These are phyloP conservation scores for Beta lomatogona DNA, from an alignment of 179 eudicot genomes.

Conservation along the genomic window DNA sequence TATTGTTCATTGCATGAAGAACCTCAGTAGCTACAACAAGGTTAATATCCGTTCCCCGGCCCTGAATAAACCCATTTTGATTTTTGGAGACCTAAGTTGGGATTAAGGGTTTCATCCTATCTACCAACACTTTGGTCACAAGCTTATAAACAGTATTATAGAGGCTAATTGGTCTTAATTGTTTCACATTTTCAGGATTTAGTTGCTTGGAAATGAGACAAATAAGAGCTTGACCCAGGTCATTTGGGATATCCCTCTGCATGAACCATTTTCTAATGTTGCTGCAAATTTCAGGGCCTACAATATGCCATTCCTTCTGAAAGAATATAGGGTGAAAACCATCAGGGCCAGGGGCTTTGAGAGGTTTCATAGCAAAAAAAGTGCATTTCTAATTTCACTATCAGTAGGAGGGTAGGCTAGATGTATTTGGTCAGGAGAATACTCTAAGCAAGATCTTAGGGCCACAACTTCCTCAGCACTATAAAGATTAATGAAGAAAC, in stretches of 20 bases:
- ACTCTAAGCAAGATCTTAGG: too few species aligned
- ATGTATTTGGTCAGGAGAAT: too few species aligned
- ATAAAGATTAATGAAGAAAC: too few species aligned
- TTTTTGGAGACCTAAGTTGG: not conserved
- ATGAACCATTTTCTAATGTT: not conserved
- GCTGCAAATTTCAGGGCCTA: not conserved
- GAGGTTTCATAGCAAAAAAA: too few species aligned
- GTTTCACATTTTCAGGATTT: not conserved
- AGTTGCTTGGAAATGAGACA: not conserved
- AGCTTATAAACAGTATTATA: not conserved
- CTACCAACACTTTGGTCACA: not conserved
- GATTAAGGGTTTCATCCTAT: not conserved
- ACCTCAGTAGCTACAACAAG: not conserved
- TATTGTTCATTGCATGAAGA: not conserved
- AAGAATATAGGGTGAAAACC: too few species aligned
- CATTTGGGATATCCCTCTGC: too few species aligned
- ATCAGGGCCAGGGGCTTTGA: too few species aligned
- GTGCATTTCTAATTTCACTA: too few species aligned
- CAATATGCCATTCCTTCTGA: not conserved
- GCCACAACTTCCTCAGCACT: too few species aligned
- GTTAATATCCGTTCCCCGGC: not conserved
- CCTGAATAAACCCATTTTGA: not conserved
- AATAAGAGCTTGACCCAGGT: not conserved
- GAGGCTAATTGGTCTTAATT: not conserved
- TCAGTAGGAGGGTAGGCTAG: too few species aligned